Percentiles rank a stretch among this genome's conserved stretches.
Evolutionary conservation across 768 basidiomycete species (phyloP).

Genomic region (Pisolithus marmoratus): DNA sequence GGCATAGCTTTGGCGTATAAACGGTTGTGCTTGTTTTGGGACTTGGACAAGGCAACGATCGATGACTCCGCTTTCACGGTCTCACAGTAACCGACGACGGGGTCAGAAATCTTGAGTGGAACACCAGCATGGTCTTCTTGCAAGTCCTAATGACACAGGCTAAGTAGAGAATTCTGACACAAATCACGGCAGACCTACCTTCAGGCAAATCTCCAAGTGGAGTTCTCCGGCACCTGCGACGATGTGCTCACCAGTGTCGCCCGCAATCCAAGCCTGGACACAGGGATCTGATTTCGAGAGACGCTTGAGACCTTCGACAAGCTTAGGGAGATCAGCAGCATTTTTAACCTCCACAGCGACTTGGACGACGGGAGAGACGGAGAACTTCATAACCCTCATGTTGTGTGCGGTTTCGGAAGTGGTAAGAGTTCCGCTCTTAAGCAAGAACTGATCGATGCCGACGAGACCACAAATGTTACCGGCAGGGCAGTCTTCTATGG

Average conservation of each 20-base stretch:
- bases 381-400: conserved; percentile 99
- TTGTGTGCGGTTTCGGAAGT: conserved; percentile 99
- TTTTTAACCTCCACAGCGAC: conserved; percentile 99
- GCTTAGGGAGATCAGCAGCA: conserved; percentile 96
- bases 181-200: conserved; percentile 42
- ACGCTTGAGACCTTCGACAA: conserved; percentile 99
- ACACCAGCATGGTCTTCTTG: conserved; percentile 99
- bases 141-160: conserved; percentile 60
- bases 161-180: not conserved
- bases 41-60: conserved; percentile 96
- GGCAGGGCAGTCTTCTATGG: conserved; percentile 98
- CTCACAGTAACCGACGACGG: conserved; percentile 96
- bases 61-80: conserved; percentile 94
- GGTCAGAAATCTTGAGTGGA: conserved; percentile 96
- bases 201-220: conserved; percentile 99
- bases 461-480: conserved; percentile 99
- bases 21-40: conserved; percentile 99
- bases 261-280: conserved; percentile 90
- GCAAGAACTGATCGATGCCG: conserved; percentile 99
- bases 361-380: conserved; percentile 98
- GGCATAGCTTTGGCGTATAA: conserved; percentile 92
- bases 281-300: conserved; percentile 99
- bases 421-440: conserved; percentile 98
- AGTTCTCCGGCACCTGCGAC: conserved; percentile 99
- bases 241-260: conserved; percentile 96